Evolutionary conservation across 148 eudicot species (phyloP).

Genomic region (Rhododendron mucronatum): DNA sequence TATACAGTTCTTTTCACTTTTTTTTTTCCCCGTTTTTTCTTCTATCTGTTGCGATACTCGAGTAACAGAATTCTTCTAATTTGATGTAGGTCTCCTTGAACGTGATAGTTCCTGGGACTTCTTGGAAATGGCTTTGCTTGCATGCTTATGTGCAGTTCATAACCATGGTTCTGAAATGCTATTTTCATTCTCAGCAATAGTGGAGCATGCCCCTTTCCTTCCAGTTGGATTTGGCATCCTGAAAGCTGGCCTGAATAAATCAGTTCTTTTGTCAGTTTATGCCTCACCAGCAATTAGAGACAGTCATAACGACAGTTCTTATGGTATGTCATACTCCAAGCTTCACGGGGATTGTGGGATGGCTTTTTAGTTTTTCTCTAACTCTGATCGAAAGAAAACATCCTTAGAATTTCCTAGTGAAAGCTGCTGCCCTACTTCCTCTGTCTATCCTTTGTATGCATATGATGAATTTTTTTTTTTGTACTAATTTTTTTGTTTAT

Average conservation of each 20-base stretch:
- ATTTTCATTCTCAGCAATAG: slow-evolving; percentile 90
- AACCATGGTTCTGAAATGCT: slow-evolving; percentile 88
- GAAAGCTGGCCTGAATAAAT: slow-evolving; percentile 93
- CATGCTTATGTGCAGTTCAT: slow-evolving; percentile 90
- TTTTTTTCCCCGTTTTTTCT: not conserved
- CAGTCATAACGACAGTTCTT: slow-evolving; percentile 44
- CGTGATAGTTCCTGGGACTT: slow-evolving; percentile 73
- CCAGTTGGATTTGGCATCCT: slow-evolving; percentile 95
- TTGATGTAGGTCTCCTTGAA: slow-evolving; percentile 66
- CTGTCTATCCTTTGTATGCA: not conserved
- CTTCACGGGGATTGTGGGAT: not conserved
- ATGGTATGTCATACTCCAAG: slow-evolving; percentile 44
- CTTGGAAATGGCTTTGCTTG: slow-evolving; percentile 82
- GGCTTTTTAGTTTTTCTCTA: not conserved
- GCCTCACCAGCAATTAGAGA: slow-evolving; percentile 51
- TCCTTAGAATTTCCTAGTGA: not conserved
- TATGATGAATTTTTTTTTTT: slow-evolving; percentile 1
- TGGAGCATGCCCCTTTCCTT: slow-evolving; percentile 87
- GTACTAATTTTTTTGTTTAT: slow-evolving; percentile 15
- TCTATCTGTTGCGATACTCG: not conserved
- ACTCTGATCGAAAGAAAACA: not conserved
- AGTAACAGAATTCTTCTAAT: slow-evolving; percentile 9
- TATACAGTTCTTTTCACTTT: not conserved
- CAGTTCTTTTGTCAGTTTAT: slow-evolving; percentile 92
- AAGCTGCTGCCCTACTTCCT: slow-evolving; percentile 1